phyloP scores from a whole-genome alignment of 2,329 filamentous ascomycete genomes.

The Neonectria coccinea region DNA sequence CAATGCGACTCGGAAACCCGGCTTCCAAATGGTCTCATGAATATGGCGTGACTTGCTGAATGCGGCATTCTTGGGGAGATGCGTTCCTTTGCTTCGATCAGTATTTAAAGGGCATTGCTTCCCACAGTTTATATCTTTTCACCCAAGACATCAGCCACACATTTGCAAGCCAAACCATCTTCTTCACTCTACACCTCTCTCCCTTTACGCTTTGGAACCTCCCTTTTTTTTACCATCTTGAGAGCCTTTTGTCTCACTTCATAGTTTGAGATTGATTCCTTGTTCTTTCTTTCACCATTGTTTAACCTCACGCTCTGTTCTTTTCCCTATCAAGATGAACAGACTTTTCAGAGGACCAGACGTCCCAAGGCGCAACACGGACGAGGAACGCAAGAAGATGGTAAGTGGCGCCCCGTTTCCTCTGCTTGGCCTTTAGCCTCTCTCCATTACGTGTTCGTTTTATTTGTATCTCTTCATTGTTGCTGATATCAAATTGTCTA shows the following conservation, averaged over 20 bases:
- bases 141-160: neutral
- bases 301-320: too few relatives aligned
- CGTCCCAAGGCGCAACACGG: slow-evolving; percentile 21
- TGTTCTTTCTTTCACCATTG: neutral
- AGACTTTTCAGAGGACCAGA: neutral
- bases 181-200: neutral
- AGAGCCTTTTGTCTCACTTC: too few relatives aligned
- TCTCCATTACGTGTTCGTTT: neutral
- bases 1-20: too few relatives aligned
- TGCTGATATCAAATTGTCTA: neutral
- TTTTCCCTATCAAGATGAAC: neutral
- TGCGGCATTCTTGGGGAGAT: neutral
- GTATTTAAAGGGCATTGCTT: neutral
- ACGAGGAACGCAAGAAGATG: slow-evolving; percentile 19
- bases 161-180: neutral
- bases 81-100: neutral
- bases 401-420: neutral
- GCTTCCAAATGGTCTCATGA: too few relatives aligned
- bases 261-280: too few relatives aligned
- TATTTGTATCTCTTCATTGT: neutral
- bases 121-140: neutral
- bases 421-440: neutral
- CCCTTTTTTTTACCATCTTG: neutral
- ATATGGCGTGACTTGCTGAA: neutral
- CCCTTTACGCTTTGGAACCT: neutral